Evolutionary conservation across 2,329 filamentous ascomycete genomes (phyloP), one percentile per base, ranked within the genome.

Genomic region (Ophiostoma pallidulum): DNA sequence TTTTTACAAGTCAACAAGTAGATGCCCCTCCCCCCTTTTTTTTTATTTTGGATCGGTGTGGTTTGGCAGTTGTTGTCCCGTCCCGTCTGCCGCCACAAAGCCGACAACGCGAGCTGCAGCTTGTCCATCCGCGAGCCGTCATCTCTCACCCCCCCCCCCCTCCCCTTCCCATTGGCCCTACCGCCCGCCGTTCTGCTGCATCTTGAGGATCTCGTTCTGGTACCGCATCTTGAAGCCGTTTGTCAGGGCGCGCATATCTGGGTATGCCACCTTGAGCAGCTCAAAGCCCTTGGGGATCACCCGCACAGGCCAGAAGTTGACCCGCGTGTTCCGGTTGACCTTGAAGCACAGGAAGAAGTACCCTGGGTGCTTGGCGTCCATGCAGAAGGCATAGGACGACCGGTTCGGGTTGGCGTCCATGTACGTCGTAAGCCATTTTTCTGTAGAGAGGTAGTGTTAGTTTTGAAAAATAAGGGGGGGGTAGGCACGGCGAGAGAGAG

Each of bases 331-430:
- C 57, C 82, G 77, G 52, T 86, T 91, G 20, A 89, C 87, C 70
- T 97, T 97, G 79, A 96, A 98, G 70, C 89, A 94, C 35, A 98
- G 77, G 70, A 81, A 84, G 68, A 98, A 98, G 71, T 95, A 95
- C 29, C 92, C 92, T 0, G 92, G 86, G 62, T 91, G 84, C 65
- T 90, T 90, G 29, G 84, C 76, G 62, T 97, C 89, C 62, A 95
- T 82, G 73, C 91, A 97, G 73, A 98, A 97, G 39, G 87, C 86
- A 65, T 98, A 98, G 56, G 88, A 86, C 52, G 86, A 94, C 53
- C 90, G 86, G 62, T 84, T 90, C 10, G 92, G 91, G 65, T 98
- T 97, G 64, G 92, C 92, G 63, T 92, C 85, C 59, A 91, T 92
- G 68, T 97, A 98, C 10, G 89, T 95, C 28, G 84, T 86, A 56